A percentile compares a stretch with the other conserved stretches of the same genome.
Evolutionary conservation across 2,329 filamentous ascomycete genomes (phyloP).

Genomic region (Zopfia rhizophila): DNA sequence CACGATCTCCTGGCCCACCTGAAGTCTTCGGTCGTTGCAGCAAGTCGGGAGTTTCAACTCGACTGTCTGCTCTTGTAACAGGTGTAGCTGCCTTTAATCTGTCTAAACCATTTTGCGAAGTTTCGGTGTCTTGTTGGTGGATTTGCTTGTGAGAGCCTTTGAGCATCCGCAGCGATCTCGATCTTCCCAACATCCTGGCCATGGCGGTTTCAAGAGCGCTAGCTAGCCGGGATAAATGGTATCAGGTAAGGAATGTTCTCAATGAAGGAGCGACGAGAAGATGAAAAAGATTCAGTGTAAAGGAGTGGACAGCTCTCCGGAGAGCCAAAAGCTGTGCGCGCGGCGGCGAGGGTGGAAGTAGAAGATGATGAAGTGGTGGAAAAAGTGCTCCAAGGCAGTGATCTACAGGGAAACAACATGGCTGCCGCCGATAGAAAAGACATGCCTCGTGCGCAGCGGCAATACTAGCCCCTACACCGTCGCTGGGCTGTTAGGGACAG

Average conservation of each 20-base stretch:
- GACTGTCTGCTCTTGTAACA: constrained; percentile 34
- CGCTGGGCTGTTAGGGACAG: constrained; percentile 44
- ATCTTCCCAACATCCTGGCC: constrained; percentile 50
- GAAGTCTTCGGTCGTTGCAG: constrained; percentile 47
- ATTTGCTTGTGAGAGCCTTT: constrained; percentile 43
- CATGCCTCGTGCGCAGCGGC: constrained; percentile 36
- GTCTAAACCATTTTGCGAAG: constrained; percentile 38
- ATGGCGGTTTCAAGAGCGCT: constrained; percentile 50
- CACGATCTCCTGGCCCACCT: constrained; percentile 44
- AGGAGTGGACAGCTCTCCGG: constrained; percentile 54
- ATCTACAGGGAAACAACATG: constrained; percentile 36
- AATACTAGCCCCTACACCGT: constrained; percentile 38
- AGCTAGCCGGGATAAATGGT: constrained; percentile 34
- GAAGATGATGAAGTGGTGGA: constrained; percentile 30
- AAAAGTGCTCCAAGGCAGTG: constrained; percentile 33
- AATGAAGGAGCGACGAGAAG: constrained; percentile 34
- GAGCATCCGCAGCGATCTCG: constrained; percentile 49
- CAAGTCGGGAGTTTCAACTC: constrained; percentile 42
- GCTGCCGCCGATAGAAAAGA: constrained; percentile 34
- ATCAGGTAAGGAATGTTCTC: constrained; percentile 36
- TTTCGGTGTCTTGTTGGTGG: constrained; percentile 37
- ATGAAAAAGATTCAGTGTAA: constrained; percentile 31
- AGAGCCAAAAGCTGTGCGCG: constrained; percentile 44
- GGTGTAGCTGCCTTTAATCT: constrained; percentile 45
- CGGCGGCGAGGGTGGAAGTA: constrained; percentile 27